A percentile compares a stretch with the other conserved stretches of the same genome.
phyloP scores from a whole-genome alignment of 192 early-diverging fungal genomes.

The Coemansia sp. region DNA sequence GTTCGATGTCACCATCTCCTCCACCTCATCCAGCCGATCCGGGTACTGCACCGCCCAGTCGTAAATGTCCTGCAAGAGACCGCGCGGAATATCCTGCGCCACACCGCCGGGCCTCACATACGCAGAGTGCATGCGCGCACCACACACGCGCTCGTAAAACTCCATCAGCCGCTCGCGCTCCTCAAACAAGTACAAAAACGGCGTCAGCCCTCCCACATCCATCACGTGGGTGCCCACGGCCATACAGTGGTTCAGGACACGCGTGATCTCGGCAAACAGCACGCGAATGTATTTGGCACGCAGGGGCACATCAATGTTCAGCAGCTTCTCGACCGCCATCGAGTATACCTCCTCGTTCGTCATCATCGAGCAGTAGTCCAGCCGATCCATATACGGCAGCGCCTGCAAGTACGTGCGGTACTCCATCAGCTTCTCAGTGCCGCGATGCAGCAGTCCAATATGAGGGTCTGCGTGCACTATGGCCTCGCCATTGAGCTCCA shows the following conservation, averaged over 20 bases:
- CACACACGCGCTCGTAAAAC: conserved; percentile 98
- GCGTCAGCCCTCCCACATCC: conserved; percentile 98
- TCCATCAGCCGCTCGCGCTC: conserved; percentile 99
- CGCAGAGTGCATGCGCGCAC: conserved; percentile 97
- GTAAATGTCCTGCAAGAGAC: conserved; percentile 95
- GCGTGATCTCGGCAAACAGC: conserved; percentile 97
- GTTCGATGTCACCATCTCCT: conserved; percentile 92
- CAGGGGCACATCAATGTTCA: conserved; percentile 95
- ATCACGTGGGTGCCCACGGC: conserved; percentile 95
- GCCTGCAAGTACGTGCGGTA: conserved; percentile 99
- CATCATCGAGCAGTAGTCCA: conserved; percentile 99
- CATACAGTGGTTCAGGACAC: conserved; percentile 99
- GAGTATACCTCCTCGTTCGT: conserved; percentile 98
- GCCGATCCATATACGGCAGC: conserved; percentile 97
- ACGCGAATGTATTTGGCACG: conserved; percentile 97
- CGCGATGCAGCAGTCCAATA: conserved; percentile 95
- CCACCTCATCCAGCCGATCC: conserved; percentile 90
- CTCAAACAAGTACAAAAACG: conserved; percentile 99
- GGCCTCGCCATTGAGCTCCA: conserved; percentile 92
- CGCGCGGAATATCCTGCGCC: conserved; percentile 88
- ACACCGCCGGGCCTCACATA: conserved; percentile 98
- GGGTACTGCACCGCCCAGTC: conserved; percentile 92
- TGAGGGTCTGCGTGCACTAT: conserved; percentile 96
- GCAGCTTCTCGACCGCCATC: conserved; percentile 95
- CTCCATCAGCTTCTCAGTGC: conserved; percentile 99